phyloP scores from a whole-genome alignment of 2,329 filamentous ascomycete genomes.

The Botryotinia globosa region DNA sequence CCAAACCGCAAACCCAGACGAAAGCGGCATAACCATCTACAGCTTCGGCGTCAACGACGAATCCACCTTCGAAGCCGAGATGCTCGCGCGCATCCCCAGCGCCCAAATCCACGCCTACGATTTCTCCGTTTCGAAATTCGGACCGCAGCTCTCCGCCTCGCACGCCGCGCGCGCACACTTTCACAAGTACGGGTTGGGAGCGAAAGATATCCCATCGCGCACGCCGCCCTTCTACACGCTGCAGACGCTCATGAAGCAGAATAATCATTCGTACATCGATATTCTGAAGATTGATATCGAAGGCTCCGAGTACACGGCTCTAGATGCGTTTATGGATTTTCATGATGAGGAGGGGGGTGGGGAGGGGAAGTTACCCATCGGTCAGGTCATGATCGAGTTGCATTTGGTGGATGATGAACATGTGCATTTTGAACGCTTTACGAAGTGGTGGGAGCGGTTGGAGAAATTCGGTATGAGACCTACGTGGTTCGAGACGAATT shows the following conservation, averaged over 20 bases:
- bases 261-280: conserved; percentile 43
- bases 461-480: conserved; percentile 37
- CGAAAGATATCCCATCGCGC: conserved; percentile 33
- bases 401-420: conserved; percentile 32
- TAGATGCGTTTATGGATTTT: conserved; percentile 34
- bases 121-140: conserved; percentile 41
- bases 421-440: conserved; percentile 31
- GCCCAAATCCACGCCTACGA: conserved; percentile 43
- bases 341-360: conserved; percentile 23
- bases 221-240: conserved; percentile 41
- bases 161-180: conserved; percentile 38
- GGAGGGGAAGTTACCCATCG: conserved; percentile 28
- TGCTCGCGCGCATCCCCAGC: conserved; percentile 41
- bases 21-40: conserved; percentile 38
- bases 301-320: conserved; percentile 39
- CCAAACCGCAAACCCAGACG: background rate
- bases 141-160: conserved; percentile 25
- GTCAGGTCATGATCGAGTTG: conserved; percentile 35
- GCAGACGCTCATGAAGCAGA: conserved; percentile 41
- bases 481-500: conserved; percentile 35
- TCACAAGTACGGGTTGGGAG: conserved; percentile 38
- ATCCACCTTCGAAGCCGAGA: conserved; percentile 42
- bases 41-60: conserved; percentile 42
- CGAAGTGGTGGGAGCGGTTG: conserved; percentile 37
- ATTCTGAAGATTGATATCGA: conserved; percentile 45